Evolutionary conservation across 768 basidiomycete species (phyloP).

Genomic region (Hygrocybe punicea): DNA sequence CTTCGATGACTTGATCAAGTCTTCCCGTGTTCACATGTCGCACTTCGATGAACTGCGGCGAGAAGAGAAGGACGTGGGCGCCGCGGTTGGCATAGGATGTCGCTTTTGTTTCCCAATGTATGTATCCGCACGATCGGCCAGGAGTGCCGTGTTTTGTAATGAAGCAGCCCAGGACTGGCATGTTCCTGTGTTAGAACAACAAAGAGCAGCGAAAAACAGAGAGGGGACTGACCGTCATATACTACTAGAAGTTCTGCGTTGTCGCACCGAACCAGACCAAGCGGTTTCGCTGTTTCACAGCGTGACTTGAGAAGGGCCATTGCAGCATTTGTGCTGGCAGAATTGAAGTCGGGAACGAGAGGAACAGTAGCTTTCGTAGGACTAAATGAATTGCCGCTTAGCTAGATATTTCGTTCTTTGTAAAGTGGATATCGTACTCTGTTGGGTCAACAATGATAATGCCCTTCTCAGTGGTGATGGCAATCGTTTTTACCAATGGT

Average conservation of each 20-base stretch:
- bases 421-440: conserved; percentile 47
- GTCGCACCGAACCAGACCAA: conserved; percentile 62
- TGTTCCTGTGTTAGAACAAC: conserved; percentile 2
- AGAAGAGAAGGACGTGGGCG: conserved; percentile 68
- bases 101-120: conserved; percentile 78
- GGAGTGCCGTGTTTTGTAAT: conserved; percentile 69
- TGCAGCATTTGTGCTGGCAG: conserved; percentile 37
- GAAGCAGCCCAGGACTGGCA: conserved; percentile 69
- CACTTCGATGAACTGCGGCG: conserved; percentile 71
- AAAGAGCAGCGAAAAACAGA: neutral
- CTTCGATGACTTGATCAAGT: conserved; percentile 83
- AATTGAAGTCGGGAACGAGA: conserved; percentile 59
- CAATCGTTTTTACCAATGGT: conserved; percentile 58
- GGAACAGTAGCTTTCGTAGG: conserved; percentile 40
- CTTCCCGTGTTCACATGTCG: conserved; percentile 59
- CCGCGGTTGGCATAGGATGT: conserved; percentile 58
- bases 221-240: conserved; percentile 59
- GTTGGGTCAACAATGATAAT: conserved; percentile 65
- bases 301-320: conserved; percentile 55
- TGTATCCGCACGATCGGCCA: conserved; percentile 55
- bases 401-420: neutral
- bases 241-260: conserved; percentile 61
- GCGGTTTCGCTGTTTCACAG: conserved; percentile 54
- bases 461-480: conserved; percentile 61
- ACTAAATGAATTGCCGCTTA: conserved; percentile 24